Percentiles rank a stretch among this genome's conserved stretches.
These are phyloP conservation scores for Dillenia turbinata DNA, from an alignment of 164 flowering plant species.

Conservation along the genomic window DNA sequence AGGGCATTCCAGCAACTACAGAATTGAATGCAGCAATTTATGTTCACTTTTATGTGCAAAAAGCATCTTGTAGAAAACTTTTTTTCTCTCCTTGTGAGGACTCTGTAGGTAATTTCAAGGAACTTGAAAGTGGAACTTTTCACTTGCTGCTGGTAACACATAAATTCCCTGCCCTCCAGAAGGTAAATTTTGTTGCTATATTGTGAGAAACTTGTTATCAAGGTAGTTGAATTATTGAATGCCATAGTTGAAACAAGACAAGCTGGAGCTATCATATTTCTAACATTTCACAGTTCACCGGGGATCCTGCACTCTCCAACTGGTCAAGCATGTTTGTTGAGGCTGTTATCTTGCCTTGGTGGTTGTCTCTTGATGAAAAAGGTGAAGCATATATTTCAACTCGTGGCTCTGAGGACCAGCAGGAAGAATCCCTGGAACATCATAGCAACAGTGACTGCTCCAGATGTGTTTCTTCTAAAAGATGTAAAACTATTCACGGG, in stretches of 20 bases:
- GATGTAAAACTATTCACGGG: conserved; percentile 27
- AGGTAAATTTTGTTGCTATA: conserved; percentile 29
- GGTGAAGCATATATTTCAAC: conserved; percentile 13
- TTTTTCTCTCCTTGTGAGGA: conserved; percentile 15
- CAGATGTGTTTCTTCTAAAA: conserved; percentile 31
- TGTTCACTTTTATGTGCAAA: conserved; percentile 35
- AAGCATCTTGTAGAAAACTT: conserved; percentile 27
- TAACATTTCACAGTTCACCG: conserved; percentile 32
- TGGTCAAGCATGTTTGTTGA: conserved; percentile 53
- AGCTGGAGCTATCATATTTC: too few species aligned
- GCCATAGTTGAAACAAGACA: too few species aligned
- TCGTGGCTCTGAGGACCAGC: conserved; percentile 7
- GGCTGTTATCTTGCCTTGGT: conserved; percentile 64
- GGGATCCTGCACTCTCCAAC: conserved; percentile 22
- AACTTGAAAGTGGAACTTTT: conserved; percentile 37
- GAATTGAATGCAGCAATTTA: conserved; percentile 26
- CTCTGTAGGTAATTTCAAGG: conserved; percentile 18
- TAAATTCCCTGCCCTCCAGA: conserved; percentile 53
- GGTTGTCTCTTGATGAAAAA: conserved; percentile 37
- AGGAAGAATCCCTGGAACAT: conserved; percentile 9
- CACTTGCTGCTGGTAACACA: conserved; percentile 63
- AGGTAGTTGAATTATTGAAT: too few species aligned
- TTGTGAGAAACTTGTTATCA: too few species aligned
- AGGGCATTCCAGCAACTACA: conserved; percentile 14
- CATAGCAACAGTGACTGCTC: conserved; percentile 1